Conservation (phyloP, 345 rosid genomes). For the Rhodamnia argentea region DNA sequence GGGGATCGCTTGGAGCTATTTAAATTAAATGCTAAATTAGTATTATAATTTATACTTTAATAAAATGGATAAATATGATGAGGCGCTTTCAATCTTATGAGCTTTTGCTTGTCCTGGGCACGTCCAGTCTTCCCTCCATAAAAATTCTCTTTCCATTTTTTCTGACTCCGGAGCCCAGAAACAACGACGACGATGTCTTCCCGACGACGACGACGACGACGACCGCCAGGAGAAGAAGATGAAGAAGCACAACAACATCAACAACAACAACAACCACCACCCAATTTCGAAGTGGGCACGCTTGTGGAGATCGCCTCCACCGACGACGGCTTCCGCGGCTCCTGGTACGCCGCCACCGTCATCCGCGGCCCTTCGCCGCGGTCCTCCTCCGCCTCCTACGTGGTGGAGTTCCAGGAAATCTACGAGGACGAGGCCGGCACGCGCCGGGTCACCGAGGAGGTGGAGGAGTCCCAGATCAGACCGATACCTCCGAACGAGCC, state of each 20-base stretch:
- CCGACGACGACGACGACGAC: background rate
- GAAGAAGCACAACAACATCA: background rate
- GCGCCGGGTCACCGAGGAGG: conserved; percentile 28
- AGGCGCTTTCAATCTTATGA: background rate
- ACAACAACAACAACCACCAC: background rate
- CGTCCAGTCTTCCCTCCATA: background rate
- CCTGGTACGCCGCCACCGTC: conserved; percentile 51
- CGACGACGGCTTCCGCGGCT: conserved; percentile 65
- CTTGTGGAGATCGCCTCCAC: conserved; percentile 53
- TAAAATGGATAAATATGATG: background rate
- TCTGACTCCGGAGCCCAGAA: background rate
- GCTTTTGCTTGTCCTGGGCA: background rate
- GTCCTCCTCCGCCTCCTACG: background rate
- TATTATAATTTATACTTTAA: background rate
- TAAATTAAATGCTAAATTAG: background rate
- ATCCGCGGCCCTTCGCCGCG: conserved; percentile 4
- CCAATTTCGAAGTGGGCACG: background rate
- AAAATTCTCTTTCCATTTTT: background rate
- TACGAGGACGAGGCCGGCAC: conserved; percentile 40
- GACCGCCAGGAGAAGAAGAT: background rate
- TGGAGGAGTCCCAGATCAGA: conserved; percentile 31
- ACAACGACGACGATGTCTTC: background rate
- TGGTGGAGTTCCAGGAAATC: conserved; percentile 25
- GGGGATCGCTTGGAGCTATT: too few relatives aligned
- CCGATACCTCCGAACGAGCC: conserved; percentile 48